Base-by-base conservation (phyloP, 2,329 filamentous ascomycete genomes). In the Alternaria sp. region DNA sequence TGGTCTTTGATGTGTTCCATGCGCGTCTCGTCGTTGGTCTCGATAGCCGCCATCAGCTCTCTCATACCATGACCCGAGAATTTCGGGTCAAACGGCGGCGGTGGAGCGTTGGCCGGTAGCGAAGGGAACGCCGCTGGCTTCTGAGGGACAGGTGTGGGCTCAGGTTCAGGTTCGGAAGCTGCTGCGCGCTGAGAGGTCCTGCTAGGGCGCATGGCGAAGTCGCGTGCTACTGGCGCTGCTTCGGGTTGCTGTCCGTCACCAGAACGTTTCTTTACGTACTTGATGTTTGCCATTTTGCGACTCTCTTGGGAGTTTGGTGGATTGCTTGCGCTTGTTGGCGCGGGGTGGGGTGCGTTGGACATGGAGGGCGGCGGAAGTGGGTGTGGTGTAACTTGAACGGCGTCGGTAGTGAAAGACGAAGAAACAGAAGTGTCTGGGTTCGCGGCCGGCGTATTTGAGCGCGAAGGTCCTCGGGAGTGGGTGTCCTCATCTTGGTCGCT, bases 41-140 rank as follows among this genome's bases (percentile, higher is more conserved):
- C 43, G 9, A 61, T 54, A 8, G 59, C 60, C 13, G 57, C 50
- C 47, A 62, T 30, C 17, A 57, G 47, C 36, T 54, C 55, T 32
- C 30, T 52, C 15, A 65, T 36, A 12, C 62, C 44, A 40, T 57
- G 52, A 4, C 51, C 46, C 19, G 28, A 23, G 19, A 19, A 43
- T 15, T 54, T 32, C 17, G 13, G 12, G 11, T 11, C 13, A 36
- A 30, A 21, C 40, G 26, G 25, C 11, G 26, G 51, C 19, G 44
- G 23, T 21, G 52, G 49, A 11, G 8, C 8, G 19, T 58, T 25
- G 7, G 25, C 28, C 11, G 44, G 26, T 17, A 64, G 57, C 12
- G 57, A 60, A 13, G 64, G 64, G 12, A 66, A 66, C 5, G 64
- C 61, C 23, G 61, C 54, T 30, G 64, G 54, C 32, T 55, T 46